phyloP scores from a whole-genome alignment of 2,329 filamentous ascomycete species.

The Lachnellula suecica region DNA sequence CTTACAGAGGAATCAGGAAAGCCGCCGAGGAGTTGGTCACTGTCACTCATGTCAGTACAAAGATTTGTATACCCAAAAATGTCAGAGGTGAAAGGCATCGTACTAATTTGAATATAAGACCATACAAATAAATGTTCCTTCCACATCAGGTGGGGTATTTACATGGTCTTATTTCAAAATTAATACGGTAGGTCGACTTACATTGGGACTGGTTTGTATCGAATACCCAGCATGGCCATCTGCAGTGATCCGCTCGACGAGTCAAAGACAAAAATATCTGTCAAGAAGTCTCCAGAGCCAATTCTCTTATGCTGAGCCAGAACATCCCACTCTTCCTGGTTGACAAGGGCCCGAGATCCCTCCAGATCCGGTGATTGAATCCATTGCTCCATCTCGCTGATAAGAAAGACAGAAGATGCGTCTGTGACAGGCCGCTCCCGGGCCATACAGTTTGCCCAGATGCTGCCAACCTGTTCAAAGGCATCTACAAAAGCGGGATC shows the following conservation, averaged over 20 bases:
- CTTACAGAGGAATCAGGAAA: no score
- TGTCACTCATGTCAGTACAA: no score
- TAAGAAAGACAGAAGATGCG: slow-evolving; percentile 32
- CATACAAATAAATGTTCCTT: no score
- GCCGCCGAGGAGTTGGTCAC: no score
- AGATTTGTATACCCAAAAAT: no score
- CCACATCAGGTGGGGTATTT: no score
- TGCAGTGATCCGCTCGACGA: slow-evolving; percentile 22
- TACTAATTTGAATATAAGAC: not conserved
- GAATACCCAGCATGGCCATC: slow-evolving; percentile 34
- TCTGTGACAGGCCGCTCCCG: slow-evolving; percentile 20
- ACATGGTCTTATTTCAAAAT: no score
- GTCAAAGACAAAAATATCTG: slow-evolving; percentile 36
- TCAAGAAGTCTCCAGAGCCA: slow-evolving; percentile 25
- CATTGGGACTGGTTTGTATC: not conserved
- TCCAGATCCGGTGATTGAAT: slow-evolving; percentile 29
- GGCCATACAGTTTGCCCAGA: slow-evolving; percentile 37
- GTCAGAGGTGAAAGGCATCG: no score
- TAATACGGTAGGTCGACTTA: no score
- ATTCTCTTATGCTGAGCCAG: slow-evolving; percentile 22
- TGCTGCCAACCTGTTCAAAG: slow-evolving; percentile 36
- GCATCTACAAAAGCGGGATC: slow-evolving; percentile 26
- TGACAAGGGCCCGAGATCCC: slow-evolving; percentile 16
- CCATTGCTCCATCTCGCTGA: slow-evolving; percentile 30
- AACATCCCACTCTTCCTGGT: slow-evolving; percentile 27